phyloP scores from a whole-genome alignment of 2,329 filamentous ascomycete genomes.

The Epichloe uncinata region DNA sequence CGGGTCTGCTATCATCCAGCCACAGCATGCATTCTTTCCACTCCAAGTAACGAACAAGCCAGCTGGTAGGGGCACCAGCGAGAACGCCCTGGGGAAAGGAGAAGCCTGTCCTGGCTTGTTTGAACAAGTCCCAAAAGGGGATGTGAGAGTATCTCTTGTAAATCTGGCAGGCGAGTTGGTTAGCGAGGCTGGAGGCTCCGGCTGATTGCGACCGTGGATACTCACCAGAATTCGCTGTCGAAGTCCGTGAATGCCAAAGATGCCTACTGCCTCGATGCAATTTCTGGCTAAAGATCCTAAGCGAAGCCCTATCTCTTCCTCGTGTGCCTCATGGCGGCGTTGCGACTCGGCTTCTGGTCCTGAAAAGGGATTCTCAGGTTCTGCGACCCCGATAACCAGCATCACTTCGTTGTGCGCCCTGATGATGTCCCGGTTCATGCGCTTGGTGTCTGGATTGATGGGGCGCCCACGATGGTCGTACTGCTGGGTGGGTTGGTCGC shows the following conservation, averaged over 20 bases:
- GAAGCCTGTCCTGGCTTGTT: slow-evolving; percentile 14
- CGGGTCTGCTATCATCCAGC: slow-evolving; percentile 9
- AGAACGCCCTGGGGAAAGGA: slow-evolving; percentile 19
- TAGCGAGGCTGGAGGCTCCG: neutral
- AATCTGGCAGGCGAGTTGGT: slow-evolving; percentile 24
- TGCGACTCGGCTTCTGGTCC: slow-evolving; percentile 27
- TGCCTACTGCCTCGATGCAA: slow-evolving; percentile 27
- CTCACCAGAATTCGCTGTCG: slow-evolving; percentile 40
- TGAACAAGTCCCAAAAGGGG: slow-evolving; percentile 32
- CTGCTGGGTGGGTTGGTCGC: slow-evolving; percentile 29
- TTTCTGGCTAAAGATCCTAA: slow-evolving; percentile 19
- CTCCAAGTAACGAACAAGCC: slow-evolving; percentile 18
- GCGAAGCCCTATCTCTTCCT: slow-evolving; percentile 31
- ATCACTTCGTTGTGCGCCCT: slow-evolving; percentile 51
- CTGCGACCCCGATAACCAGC: slow-evolving; percentile 48
- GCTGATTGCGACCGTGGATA: neutral
- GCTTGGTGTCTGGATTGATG: slow-evolving; percentile 39
- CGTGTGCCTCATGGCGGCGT: slow-evolving; percentile 32
- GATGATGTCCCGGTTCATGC: slow-evolving; percentile 42
- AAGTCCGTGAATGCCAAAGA: slow-evolving; percentile 40
- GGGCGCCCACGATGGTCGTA: slow-evolving; percentile 44
- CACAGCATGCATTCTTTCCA: slow-evolving; percentile 14
- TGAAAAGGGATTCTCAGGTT: slow-evolving; percentile 34
- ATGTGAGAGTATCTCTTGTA: slow-evolving; percentile 36
- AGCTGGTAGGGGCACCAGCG: slow-evolving; percentile 19